Base-by-base conservation (phyloP, 2,329 filamentous ascomycete species). In the Chlorencoelia australis region DNA sequence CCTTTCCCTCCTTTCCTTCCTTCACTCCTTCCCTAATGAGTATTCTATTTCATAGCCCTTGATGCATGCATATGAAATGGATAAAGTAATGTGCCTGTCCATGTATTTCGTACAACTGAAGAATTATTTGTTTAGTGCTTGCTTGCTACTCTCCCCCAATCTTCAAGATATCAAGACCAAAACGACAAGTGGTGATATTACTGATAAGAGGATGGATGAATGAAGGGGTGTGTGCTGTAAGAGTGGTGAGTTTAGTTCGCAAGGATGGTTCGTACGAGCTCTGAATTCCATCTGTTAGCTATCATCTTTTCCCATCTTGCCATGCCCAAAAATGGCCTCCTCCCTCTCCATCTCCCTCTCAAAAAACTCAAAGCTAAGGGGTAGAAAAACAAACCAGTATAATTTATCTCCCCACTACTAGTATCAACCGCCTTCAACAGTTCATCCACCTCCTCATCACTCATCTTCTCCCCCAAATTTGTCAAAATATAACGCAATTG, bases 391-490 rank as follows among this genome's bases (percentile, higher is more conserved):
- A 47, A 69, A 91, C 86, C 87, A 49, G 82, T 88, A 64, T 98
- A 98, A 69, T 96, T 94, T 63, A 98, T 85, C 73, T 96, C 88
- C 51, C 89, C 88, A 38, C 82, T 89, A 65, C 82, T 91, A 43
- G 88, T 94, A 60, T 98, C 91, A 48, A 96, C 89, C 1, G 88
- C 87, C 79, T 96, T 98, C 62, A 98, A 79, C 58, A 98, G 73
- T 73, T 98, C 91, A 61, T 96, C 89, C 32, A 98, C 91, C 71
- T 98, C 91, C 47, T 96, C 91, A 55, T 98, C 89, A 44, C 82
- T 85, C 87, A 98, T 95, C 73, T 96, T 96, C 79, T 98, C 91
- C 55, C 91, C 91, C 54, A 98, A 67, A 61, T 96, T 96, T 39
- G 91, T 98, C 56, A 98, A 67, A 60, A 98, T 89, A 67, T 98